Evolutionary conservation across 495 filamentous ascomycete genomes (phyloP), one percentile per base, ranked within the genome.

Genomic region (Neurospora discreta): DNA sequence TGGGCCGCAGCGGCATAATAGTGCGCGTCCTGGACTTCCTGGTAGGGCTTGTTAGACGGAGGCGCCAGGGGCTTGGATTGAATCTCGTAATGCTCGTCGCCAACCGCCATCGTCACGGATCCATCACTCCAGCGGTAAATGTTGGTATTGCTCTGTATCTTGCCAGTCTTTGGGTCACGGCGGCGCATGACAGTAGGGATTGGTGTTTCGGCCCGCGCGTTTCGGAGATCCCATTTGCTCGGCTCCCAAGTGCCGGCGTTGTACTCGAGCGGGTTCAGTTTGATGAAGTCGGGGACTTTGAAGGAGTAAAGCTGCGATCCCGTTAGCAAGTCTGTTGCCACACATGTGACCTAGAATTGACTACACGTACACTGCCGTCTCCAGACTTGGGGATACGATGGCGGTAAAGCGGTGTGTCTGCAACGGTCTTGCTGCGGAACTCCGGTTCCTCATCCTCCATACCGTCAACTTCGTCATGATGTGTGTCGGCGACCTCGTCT

Each of bases 41-140:
- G 85, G 78, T 95, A 94, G 7, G 82, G 78, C 75, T 86, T 85
- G 74, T 79, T 75, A 39, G 75, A 72, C 23, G 89, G 85, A 46
- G 92, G 92, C 1, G 91, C 92, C 71, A 97, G 90, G 3, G 86
- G 79, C 81, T 94, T 95, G 74, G 87, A 87, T 71, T 89, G 83
- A 44, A 97, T 88, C 74, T 91, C 89, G 82, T 93, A 97, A 75
- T 97, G 93, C 73, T 91, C 89, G 68, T 85, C 84, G 10, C 94
- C 91, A 60, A 88, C 78, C 0, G 87, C 88, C 11, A 98, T 84
- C 18, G 94, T 97, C 38, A 93, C 80, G 7, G 91, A 93, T 43
- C 93, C 93, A 76, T 97, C 93, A 72, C 91, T 91, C 93, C 93
- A 97, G 72, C 86, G 88, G 71, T 93, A 87, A 38, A 95, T 83